Evolutionary conservation across 768 basidiomycete genomes (phyloP), one percentile per base, ranked within the genome.

Genomic region (Neoboletus subvelutipes): DNA sequence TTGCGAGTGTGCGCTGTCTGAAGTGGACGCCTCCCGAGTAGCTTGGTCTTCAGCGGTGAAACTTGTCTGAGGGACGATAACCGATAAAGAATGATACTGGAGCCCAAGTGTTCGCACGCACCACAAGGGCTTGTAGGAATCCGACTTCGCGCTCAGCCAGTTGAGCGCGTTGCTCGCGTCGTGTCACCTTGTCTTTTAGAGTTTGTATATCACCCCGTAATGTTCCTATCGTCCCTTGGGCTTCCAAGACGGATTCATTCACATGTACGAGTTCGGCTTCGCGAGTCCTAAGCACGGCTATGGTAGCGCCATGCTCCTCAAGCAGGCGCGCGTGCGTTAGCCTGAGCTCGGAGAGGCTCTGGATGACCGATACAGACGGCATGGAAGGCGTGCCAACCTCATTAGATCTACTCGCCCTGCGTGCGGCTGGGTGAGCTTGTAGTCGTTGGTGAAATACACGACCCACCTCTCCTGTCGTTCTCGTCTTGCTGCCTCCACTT

Each of bases 101-200:
- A 26, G 8, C 29, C 11, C 56, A 9, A 13, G 28, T 9, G 3
- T 43, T 42, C 20, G 43, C n/a, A 77, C 85, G 48, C 47, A 87
- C 87, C 64, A 90, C 73, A n/a, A 90, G 74, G 0, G 84, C 85
- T 57, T 84, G 77, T 54, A 88, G 65, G 65, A 86, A 88, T n/a
- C 78, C 76, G n/a, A 83, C 78, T 62, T 91, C 88, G 31, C 83
- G 68, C 61, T 88, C 86, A 0, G 77, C 75, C 5, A 83, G 68
- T 12, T 69, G 65, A n/a, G 70, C 60, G 5, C 75, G 69, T 55
- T 75, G 73, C 43, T 79, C 76, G n/a, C 73, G 71, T 29, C 77
- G 71, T 20, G 50, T 57, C 2, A 71, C 67, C 52, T 70, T 74
- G 43, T 70, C 81, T 57, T 78, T 78, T 11, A 80, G 62, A 1